Percentiles rank a stretch among this genome's conserved stretches.
Conservation (phyloP, 148 eudicot genomes). For the Cornus kousa region DNA sequence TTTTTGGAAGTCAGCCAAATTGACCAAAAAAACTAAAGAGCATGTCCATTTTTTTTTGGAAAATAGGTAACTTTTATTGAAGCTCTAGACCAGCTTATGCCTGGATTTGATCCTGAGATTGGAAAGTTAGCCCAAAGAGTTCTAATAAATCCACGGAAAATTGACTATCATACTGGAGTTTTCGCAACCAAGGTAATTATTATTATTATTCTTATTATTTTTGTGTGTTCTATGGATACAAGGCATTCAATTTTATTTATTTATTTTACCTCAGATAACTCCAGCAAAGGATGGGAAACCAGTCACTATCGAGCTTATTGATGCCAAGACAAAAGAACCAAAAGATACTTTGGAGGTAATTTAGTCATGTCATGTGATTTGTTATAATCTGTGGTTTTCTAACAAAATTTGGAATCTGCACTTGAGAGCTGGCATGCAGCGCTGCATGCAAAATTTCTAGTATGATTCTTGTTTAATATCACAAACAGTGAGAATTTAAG, state of each 20-base stretch:
- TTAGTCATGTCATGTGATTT: background rate
- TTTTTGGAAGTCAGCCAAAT: background rate
- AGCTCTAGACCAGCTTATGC: slow-evolving; percentile 86
- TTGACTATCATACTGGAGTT: slow-evolving; percentile 78
- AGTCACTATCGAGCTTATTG: slow-evolving; percentile 73
- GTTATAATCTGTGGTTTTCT: background rate
- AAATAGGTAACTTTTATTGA: slow-evolving; percentile 74
- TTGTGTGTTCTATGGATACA: background rate
- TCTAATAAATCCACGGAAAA: slow-evolving; percentile 73
- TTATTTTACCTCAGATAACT: slow-evolving; percentile 44
- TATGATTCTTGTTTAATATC: background rate
- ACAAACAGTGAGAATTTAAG: background rate
- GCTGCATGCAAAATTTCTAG: no score
- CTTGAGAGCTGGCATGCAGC: background rate
- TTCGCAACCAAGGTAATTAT: slow-evolving; percentile 67
- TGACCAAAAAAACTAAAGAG: background rate
- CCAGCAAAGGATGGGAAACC: slow-evolving; percentile 81
- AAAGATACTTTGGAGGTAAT: slow-evolving; percentile 77
- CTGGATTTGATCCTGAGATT: slow-evolving; percentile 87
- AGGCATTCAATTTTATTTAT: slow-evolving; percentile 6
- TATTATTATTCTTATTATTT: slow-evolving; percentile 3
- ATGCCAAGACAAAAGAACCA: slow-evolving; percentile 74
- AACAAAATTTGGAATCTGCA: background rate
- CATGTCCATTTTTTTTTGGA: no score
- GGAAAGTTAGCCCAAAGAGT: slow-evolving; percentile 78